Conservation (phyloP, 2,329 filamentous ascomycete species). For the Pseudonectria buxi region DNA sequence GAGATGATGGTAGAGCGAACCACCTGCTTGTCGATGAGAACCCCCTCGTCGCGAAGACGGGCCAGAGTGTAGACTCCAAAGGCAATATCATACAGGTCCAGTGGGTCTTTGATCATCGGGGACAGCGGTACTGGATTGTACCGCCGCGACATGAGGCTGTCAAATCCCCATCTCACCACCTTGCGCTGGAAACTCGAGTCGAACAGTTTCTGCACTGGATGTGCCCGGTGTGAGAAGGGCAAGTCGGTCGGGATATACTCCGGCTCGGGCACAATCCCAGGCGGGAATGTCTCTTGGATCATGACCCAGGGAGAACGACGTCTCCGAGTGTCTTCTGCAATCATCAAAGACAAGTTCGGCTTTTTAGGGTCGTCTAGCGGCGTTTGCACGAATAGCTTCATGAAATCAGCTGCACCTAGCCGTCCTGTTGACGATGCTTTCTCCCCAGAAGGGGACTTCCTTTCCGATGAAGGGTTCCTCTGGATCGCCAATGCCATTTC, state of each 20-base stretch:
- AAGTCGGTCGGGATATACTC: slow-evolving; percentile 34
- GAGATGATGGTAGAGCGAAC: slow-evolving; percentile 22
- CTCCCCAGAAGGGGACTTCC: too few relatives aligned
- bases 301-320: too few relatives aligned
- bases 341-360: too few relatives aligned
- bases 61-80: slow-evolving; percentile 31
- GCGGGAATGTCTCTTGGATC: neutral
- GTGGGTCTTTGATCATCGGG: slow-evolving; percentile 4
- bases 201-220: slow-evolving; percentile 44
- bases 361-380: too few relatives aligned
- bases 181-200: slow-evolving; percentile 30
- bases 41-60: slow-evolving; percentile 27
- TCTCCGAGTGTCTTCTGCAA: too few relatives aligned
- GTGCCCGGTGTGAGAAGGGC: slow-evolving; percentile 31
- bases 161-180: slow-evolving; percentile 41
- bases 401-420: too few relatives aligned
- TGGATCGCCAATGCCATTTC: slow-evolving; percentile 8
- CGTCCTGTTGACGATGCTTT: too few relatives aligned
- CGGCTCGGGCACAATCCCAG: neutral
- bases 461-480: neutral
- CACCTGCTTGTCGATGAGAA: slow-evolving; percentile 27
- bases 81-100: slow-evolving; percentile 26
- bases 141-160: slow-evolving; percentile 24
- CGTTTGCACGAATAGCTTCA: too few relatives aligned
- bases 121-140: slow-evolving; percentile 10